phyloP scores from a whole-genome alignment of 2,329 filamentous ascomycete genomes.

The Huntiella omanensis region DNA sequence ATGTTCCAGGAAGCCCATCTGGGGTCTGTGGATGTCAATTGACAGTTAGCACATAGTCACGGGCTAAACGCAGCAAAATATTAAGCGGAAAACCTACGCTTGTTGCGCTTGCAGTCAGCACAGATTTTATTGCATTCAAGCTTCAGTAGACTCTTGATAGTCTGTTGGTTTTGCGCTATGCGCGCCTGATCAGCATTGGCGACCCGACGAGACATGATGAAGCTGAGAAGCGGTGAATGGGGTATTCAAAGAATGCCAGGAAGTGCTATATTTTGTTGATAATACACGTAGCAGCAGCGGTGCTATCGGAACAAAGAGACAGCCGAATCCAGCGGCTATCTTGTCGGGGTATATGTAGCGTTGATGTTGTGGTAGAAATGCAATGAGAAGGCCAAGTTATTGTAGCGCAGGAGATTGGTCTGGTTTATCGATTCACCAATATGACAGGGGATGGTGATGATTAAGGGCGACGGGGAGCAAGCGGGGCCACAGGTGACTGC shows the following conservation, averaged over 20 bases:
- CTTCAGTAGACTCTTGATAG: constrained; percentile 88
- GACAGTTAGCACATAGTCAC: background rate
- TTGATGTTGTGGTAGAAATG: no score
- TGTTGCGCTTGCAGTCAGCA: constrained; percentile 97
- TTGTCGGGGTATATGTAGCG: no score
- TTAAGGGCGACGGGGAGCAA: no score
- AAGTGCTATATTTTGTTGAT: no score
- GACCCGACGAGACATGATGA: constrained; percentile 57
- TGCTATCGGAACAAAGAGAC: no score
- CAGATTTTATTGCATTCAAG: constrained; percentile 91
- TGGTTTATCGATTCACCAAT: no score
- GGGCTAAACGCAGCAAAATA: constrained; percentile 6
- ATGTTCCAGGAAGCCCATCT: constrained; percentile 99
- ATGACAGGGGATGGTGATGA: no score
- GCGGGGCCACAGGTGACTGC: no score
- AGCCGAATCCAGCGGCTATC: no score
- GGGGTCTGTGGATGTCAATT: constrained; percentile 42
- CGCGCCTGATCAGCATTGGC: constrained; percentile 66
- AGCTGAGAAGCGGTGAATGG: background rate
- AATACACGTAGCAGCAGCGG: no score
- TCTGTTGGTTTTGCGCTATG: constrained; percentile 81
- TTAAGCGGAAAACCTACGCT: constrained; percentile 42
- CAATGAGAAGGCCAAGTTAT: no score
- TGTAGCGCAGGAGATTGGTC: no score
- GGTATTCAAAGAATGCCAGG: background rate